phyloP scores from a whole-genome alignment of 352 stramenopile genomes.

The Globisporangium canariense region DNA sequence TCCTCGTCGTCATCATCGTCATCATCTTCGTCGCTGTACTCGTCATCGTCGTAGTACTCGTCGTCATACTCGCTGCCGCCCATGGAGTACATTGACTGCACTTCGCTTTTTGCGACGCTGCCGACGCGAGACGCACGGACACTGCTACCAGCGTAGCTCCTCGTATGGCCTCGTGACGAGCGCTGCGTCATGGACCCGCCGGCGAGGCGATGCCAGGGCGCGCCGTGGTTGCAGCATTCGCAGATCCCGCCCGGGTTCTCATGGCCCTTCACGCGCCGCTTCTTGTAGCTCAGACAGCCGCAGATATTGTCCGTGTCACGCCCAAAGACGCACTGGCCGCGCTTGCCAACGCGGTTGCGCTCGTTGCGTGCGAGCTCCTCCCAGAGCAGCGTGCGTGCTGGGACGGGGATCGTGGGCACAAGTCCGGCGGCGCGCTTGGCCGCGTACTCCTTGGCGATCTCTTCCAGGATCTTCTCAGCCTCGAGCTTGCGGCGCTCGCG shows the following conservation, averaged over 20 bases:
- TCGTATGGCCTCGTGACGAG: slow-evolving; percentile 8
- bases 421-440: slow-evolving; percentile 72
- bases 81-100: slow-evolving; percentile 6
- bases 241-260: slow-evolving; percentile 59
- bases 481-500: slow-evolving; percentile 38
- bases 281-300: slow-evolving; percentile 60
- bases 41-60: slow-evolving; percentile 22
- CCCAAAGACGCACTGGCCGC: slow-evolving; percentile 70
- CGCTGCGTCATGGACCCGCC: slow-evolving; percentile 39
- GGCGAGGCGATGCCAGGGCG: slow-evolving; percentile 60
- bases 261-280: slow-evolving; percentile 35
- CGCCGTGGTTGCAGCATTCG: slow-evolving; percentile 67
- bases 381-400: slow-evolving; percentile 74
- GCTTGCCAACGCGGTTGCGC: slow-evolving; percentile 33
- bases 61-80: slow-evolving; percentile 32
- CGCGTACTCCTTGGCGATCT: slow-evolving; percentile 80
- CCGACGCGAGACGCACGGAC: slow-evolving; percentile 25
- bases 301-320: slow-evolving; percentile 48
- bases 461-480: slow-evolving; percentile 65
- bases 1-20: slow-evolving; percentile 63
- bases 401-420: slow-evolving; percentile 67
- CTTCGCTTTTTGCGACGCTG: slow-evolving; percentile 26
- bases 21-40: slow-evolving; percentile 27
- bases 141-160: slow-evolving; percentile 12
- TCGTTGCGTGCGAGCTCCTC: slow-evolving; percentile 65